Percentiles rank a stretch among this genome's conserved stretches.
These are phyloP conservation scores for Aquilaria sinensis DNA, from an alignment of 345 rosid genomes.

Conservation along the genomic window DNA sequence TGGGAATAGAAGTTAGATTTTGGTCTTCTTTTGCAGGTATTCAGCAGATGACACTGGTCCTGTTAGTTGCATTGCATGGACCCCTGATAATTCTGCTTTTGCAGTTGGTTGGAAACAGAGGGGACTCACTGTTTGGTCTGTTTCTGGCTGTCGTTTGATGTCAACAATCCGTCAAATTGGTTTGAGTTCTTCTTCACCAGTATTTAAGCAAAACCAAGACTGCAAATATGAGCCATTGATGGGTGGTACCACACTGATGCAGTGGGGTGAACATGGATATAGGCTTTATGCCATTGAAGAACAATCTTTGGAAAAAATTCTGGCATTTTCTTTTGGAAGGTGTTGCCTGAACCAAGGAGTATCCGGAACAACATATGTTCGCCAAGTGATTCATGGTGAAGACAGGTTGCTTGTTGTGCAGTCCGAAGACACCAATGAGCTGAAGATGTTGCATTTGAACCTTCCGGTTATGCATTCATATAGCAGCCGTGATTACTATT, in stretches of 20 bases:
- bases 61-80: conserved; percentile 93
- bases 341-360: conserved; percentile 96
- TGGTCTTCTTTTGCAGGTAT: conserved; percentile 49
- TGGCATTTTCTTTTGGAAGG: conserved; percentile 92
- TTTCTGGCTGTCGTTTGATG: conserved; percentile 98
- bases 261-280: conserved; percentile 98
- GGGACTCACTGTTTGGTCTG: conserved; percentile 97
- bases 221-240: conserved; percentile 79
- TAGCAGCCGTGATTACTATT: conserved; percentile 10
- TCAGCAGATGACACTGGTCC: conserved; percentile 89
- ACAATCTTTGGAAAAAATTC: conserved; percentile 73
- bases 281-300: conserved; percentile 87
- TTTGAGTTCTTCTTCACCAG: conserved; percentile 82
- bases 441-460: conserved; percentile 80
- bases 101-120: conserved; percentile 98
- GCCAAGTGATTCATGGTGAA: conserved; percentile 95
- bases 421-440: conserved; percentile 91
- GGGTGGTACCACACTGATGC: conserved; percentile 80
- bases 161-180: conserved; percentile 95
- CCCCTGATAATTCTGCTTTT: conserved; percentile 97
- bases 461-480: conserved; percentile 72
- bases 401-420: conserved; percentile 96
- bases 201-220: conserved; percentile 65
- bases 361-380: conserved; percentile 87
- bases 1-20: conserved; percentile 1